Base-by-base conservation (phyloP, 2,329 filamentous ascomycete genomes). In the Phoma sp. region DNA sequence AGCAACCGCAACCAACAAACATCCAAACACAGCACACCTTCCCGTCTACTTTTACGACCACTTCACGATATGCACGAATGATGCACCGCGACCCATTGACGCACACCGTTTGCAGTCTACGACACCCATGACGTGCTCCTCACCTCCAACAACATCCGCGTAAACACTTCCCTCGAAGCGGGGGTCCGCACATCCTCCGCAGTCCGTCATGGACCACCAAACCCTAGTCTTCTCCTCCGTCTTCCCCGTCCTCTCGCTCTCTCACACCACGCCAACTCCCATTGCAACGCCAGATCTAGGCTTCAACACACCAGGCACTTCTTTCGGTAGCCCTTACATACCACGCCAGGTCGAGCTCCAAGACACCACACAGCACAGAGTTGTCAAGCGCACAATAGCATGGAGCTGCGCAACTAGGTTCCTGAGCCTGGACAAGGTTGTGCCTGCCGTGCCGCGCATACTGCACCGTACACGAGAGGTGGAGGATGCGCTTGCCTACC, bases 401-500 rank as follows among this genome's bases (percentile, higher is more conserved):
- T 81, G 79, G 79, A 80, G 76, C 54, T 74, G 69, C 18, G 77
- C 76, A n/a, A 81, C 78, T 2, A 66, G 77, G 30, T 78, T 75
- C 47, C 58, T 81, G 10, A 73, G 69, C 51, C 52, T 76, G 18
- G 69, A 67, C 29, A 69, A 63, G 20, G 60, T 64, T n/a, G 53
- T 68, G 7, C 48, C 65, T 30, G 56, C 69, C 28, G 52, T 58
- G 15, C 47, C 56, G n/a, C 47, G 60, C 32, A 30, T 47, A 26
- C 29, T 46, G 21, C 64, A 60, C 18, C 65, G 61, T 34, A 67
- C 53, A 12, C 58, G 55, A 53, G 75, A 74, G 40, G 72, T 71
- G 3, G 67, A 72, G n/a, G 74, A 74, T 11, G 72, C 74, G 14
- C 48, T 77, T 15, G 47, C 53, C 12, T 76, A 72, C 51, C 55